Evolutionary conservation across 441 rosid genomes (phyloP).

Genomic region (Biscutella auriculata): DNA sequence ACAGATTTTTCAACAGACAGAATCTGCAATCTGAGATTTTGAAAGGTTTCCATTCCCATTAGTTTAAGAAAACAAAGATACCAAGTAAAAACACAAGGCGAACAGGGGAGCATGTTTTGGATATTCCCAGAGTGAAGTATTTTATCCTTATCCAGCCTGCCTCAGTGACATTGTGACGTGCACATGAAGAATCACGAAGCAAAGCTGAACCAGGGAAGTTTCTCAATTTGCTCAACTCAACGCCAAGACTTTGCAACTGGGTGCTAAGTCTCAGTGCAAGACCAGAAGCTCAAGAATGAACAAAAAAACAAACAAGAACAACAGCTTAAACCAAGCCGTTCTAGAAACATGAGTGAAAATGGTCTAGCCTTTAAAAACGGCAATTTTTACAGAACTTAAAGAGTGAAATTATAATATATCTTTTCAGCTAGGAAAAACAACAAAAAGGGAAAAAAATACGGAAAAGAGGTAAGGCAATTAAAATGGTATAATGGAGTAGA

Average conservation of each 20-base stretch:
- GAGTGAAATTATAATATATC: neutral
- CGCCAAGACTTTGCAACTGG: constrained; percentile 20
- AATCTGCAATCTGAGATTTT: constrained; percentile 3
- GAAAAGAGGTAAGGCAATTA: neutral
- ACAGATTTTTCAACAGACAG: too few species aligned
- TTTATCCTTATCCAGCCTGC: constrained; percentile 20
- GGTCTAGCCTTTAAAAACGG: neutral
- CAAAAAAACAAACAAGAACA: neutral
- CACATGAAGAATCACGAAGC: constrained; percentile 24
- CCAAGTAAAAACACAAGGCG: neutral
- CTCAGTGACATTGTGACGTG: constrained; percentile 18
- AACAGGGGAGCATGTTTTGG: neutral
- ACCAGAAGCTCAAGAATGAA: neutral
- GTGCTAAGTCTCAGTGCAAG: constrained; percentile 15
- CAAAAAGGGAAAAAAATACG: neutral
- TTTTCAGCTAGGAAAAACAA: neutral
- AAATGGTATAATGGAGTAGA: neutral
- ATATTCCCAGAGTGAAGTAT: constrained; percentile 1
- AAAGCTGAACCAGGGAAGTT: constrained; percentile 13
- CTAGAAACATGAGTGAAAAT: neutral
- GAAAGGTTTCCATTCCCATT: neutral
- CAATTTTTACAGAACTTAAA: neutral
- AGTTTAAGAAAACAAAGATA: neutral
- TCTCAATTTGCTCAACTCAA: constrained; percentile 9
- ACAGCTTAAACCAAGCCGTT: neutral